Conservation (phyloP, 2,329 filamentous ascomycete species). For the Ceratocystis alfenasii region DNA sequence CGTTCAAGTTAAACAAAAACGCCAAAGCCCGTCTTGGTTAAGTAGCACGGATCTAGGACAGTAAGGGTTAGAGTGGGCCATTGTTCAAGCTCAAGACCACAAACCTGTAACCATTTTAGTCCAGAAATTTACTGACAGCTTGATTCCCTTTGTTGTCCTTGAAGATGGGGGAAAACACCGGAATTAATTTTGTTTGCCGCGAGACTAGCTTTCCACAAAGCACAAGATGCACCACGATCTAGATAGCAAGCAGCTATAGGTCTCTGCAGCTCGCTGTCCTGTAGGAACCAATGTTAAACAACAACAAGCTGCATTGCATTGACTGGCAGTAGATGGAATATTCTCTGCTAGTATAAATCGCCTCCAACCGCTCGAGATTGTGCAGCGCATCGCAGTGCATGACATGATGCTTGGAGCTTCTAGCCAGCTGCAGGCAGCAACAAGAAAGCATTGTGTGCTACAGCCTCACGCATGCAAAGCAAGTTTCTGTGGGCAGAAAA, state of each 20-base stretch:
- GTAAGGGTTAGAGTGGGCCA: background rate
- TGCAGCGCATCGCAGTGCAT: slow-evolving; percentile 1
- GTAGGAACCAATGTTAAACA: slow-evolving; percentile 2
- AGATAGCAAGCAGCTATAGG: background rate
- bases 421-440: background rate
- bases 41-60: slow-evolving; percentile 4
- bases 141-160: too few species aligned
- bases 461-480: background rate
- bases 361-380: background rate
- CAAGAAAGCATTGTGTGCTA: background rate
- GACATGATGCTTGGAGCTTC: slow-evolving; percentile 1
- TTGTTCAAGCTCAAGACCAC: background rate
- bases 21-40: background rate
- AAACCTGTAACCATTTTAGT: background rate
- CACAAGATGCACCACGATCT: background rate
- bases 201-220: background rate
- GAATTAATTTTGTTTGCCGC: background rate
- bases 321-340: background rate
- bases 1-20: background rate
- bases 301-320: slow-evolving; percentile 2
- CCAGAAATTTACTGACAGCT: background rate
- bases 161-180: background rate
- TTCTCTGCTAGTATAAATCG: background rate
- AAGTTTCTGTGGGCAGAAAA: too few species aligned
- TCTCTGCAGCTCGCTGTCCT: background rate